phyloP scores from a whole-genome alignment of 192 early-diverging fungal genomes.

The Borealophlyctis nickersoniae region DNA sequence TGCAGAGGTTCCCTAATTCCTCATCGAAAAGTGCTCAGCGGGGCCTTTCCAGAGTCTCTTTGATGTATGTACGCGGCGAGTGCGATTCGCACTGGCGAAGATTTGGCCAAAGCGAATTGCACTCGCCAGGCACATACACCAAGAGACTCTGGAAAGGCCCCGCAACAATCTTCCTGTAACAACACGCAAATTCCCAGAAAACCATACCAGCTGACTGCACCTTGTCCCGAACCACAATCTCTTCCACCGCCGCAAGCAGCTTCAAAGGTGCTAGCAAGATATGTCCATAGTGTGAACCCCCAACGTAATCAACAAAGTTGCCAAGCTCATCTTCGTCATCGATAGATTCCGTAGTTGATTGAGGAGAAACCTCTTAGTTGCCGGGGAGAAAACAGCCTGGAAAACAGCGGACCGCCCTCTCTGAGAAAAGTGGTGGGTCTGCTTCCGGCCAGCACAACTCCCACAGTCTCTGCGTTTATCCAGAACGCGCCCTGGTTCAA shows the following conservation, averaged over 20 bases:
- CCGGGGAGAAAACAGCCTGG: too few species aligned
- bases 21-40: constrained; percentile 99
- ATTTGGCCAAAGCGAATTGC: too few species aligned
- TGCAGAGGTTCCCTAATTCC: constrained; percentile 88
- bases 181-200: background rate
- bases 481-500: too few species aligned
- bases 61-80: too few species aligned
- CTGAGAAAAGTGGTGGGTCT: background rate
- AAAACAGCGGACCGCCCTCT: background rate
- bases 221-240: constrained; percentile 97
- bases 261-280: constrained; percentile 88
- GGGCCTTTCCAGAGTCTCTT: too few species aligned
- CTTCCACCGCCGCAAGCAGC: constrained; percentile 95
- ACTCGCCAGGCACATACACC: constrained; percentile 56
- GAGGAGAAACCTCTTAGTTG: background rate
- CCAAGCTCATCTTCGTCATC: constrained; percentile 99
- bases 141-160: background rate
- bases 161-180: background rate
- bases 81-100: too few species aligned
- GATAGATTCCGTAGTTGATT: constrained; percentile 94
- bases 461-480: background rate
- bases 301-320: constrained; percentile 87
- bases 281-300: constrained; percentile 83
- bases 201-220: constrained; percentile 77
- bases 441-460: too few species aligned